phyloP scores from a whole-genome alignment of 2,329 filamentous ascomycete genomes.

The Colletotrichum sublineola region DNA sequence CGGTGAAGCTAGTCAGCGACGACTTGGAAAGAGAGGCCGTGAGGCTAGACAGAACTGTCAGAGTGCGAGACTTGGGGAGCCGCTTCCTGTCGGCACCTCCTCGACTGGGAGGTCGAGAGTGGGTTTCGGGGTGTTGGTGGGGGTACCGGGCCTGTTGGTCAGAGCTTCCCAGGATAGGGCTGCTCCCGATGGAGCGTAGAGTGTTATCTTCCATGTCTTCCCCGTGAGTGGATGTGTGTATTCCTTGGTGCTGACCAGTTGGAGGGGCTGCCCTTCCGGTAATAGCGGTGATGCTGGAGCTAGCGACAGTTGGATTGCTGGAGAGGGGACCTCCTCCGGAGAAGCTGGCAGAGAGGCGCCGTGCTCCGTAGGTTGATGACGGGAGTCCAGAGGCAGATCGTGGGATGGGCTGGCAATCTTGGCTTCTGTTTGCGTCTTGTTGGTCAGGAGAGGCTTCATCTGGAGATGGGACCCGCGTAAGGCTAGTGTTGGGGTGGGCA shows the following conservation, averaged over 20 bases:
- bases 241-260: slow-evolving; percentile 33
- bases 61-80: slow-evolving; percentile 60
- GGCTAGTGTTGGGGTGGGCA: slow-evolving; percentile 13
- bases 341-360: slow-evolving; percentile 51
- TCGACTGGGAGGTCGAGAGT: not conserved
- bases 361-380: not conserved
- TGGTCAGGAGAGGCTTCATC: not conserved
- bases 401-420: not conserved
- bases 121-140: slow-evolving; percentile 32
- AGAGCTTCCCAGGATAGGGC: not conserved
- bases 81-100: slow-evolving; percentile 24
- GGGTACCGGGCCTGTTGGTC: slow-evolving; percentile 31
- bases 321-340: slow-evolving; percentile 45
- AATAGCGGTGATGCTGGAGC: slow-evolving; percentile 47
- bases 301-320: slow-evolving; percentile 49
- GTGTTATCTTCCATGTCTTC: not conserved
- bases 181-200: slow-evolving; percentile 7
- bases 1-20: slow-evolving; percentile 28
- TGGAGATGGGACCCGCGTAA: not conserved
- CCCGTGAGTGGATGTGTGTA: not conserved
- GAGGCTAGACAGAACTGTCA: slow-evolving; percentile 60
- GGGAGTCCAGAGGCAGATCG: not conserved
- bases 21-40: slow-evolving; percentile 59
- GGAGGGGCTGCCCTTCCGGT: slow-evolving; percentile 36
- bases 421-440: not conserved